Conservation (phyloP, 202 grass and related monocot species). For the Eragrostis tef region DNA sequence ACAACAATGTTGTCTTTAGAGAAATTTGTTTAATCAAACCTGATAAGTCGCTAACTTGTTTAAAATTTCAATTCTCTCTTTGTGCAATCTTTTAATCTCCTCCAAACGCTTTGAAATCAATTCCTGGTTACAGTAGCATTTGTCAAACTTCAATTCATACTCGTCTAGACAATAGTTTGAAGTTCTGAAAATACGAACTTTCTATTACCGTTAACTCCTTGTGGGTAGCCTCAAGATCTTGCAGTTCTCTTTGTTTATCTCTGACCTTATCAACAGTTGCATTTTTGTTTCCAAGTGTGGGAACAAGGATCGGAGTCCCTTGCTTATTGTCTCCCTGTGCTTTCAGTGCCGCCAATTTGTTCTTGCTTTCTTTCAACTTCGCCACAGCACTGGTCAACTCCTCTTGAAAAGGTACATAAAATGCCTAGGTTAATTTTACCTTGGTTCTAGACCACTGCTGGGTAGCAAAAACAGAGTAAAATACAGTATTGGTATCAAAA, state of each 20-base stretch:
- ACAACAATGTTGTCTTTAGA: background rate
- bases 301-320: constrained; percentile 57
- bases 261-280: constrained; percentile 54
- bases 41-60: constrained; percentile 69
- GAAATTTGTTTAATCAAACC: constrained; percentile 54
- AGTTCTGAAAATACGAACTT: constrained; percentile 24
- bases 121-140: constrained; percentile 52
- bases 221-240: constrained; percentile 68
- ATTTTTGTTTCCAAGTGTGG: constrained; percentile 64
- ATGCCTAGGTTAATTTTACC: constrained; percentile 40
- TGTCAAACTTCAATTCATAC: constrained; percentile 28
- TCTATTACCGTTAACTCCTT: constrained; percentile 74
- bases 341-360: constrained; percentile 63
- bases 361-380: constrained; percentile 74
- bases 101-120: constrained; percentile 63
- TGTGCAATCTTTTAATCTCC: constrained; percentile 73
- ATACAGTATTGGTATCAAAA: background rate
- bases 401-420: constrained; percentile 64
- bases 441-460: constrained; percentile 9
- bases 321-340: constrained; percentile 63
- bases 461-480: background rate
- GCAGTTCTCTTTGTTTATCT: constrained; percentile 76
- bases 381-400: constrained; percentile 64
- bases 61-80: constrained; percentile 77
- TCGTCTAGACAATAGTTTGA: background rate